phyloP scores from a whole-genome alignment of 352 stramenopile species.

The Globisporangium ultimum region DNA sequence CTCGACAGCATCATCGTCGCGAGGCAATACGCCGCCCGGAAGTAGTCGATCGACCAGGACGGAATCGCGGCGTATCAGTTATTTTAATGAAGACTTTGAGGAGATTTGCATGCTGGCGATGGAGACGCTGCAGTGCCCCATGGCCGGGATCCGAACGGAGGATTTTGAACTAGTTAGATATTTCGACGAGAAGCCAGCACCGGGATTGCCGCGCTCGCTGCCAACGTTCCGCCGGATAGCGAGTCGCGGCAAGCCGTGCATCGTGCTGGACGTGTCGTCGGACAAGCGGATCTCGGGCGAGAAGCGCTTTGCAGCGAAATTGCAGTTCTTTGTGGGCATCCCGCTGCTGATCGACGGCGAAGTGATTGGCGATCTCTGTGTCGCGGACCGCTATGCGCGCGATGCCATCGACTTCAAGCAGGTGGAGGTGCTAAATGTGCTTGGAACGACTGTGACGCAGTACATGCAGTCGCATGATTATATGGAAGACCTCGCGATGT shows the following conservation, averaged over 20 bases:
- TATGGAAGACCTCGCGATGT: conserved; percentile 67
- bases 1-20: conserved; percentile 24
- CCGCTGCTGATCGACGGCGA: conserved; percentile 80
- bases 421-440: conserved; percentile 82
- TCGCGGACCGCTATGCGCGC: conserved; percentile 74
- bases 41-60: conserved; percentile 25
- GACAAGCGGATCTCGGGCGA: conserved; percentile 88
- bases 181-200: conserved; percentile 48
- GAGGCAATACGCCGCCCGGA: conserved; percentile 12
- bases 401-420: conserved; percentile 82
- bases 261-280: conserved; percentile 82
- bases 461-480: conserved; percentile 88
- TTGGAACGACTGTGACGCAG: conserved; percentile 85
- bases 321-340: conserved; percentile 89
- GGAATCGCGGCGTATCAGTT: conserved; percentile 56
- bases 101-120: conserved; percentile 88
- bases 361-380: conserved; percentile 83
- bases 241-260: conserved; percentile 83
- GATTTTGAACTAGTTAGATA: conserved; percentile 87
- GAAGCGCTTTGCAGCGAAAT: conserved; percentile 76
- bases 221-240: conserved; percentile 85
- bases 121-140: conserved; percentile 81
- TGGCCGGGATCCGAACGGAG: conserved; percentile 85
- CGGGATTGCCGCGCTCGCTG: conserved; percentile 65
- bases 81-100: conserved; percentile 88